Evolutionary conservation across 768 basidiomycete genomes (phyloP), one percentile per base, ranked within the genome.

Genomic region (Pulveroboletus sp.): DNA sequence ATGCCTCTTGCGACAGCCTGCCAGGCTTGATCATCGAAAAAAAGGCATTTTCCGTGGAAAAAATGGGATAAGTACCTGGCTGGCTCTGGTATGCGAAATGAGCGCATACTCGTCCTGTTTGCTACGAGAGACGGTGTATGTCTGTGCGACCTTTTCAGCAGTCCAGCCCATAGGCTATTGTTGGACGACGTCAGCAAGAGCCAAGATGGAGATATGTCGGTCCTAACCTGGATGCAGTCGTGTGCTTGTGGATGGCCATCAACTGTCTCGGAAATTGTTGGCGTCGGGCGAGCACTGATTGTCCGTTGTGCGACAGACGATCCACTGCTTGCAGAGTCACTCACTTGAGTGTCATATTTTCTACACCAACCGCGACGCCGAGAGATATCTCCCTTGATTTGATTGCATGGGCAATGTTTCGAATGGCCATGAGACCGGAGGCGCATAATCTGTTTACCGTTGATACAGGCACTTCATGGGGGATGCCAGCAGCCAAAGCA

Each of bases 361-460:
- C 90, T 10, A 79, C 81, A 16, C 87, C 90, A 24, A 84, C 75
- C 3, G 93, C 95, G 45, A 98, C 72, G 20, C 95, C 95, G 37
- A 98, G 74, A 23, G 88, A 84, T 23, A 85, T 84, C 61, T 97
- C 91, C 20, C 89, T 87, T 7, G 83, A 69, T 52, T 84, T 78
- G 56, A 98, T 94, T 48, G 87, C 79, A 66, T 95, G 87, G 16
- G 94, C 92, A 42, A 98, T 88, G 62, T 76, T 83, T 50, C 90
- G 83, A 52, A 98, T 85, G n/a, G 95, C 87, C 80, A 94, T 91
- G 41, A 98, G 75, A 20, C 94, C 94, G 0, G 93, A 94, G 2
- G 93, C 90, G 69, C 95, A 99, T 42, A 98, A 79, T 48, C 95
- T 77, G 68, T 99, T 99, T 45, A 97, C 82, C 11, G 89, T 87